phyloP scores from a whole-genome alignment of 352 stramenopile species.

The Pythium chondricola region DNA sequence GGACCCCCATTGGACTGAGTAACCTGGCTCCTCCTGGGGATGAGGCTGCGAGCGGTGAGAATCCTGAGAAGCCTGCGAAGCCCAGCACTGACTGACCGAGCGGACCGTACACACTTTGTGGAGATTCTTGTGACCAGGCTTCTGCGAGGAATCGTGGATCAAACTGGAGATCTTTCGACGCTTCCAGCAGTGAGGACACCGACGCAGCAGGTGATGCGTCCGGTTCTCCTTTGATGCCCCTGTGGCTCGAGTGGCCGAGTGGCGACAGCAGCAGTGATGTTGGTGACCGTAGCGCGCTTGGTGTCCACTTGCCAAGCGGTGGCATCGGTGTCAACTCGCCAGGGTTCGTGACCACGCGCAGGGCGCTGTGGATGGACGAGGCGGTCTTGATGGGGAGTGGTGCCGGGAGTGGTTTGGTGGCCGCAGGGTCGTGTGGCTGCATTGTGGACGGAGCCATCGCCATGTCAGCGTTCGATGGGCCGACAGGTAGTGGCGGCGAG shows the following conservation, averaged over 20 bases:
- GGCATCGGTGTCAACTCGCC: slow-evolving; percentile 9
- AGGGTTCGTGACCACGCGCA: slow-evolving; percentile 17
- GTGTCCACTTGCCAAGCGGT: slow-evolving; percentile 12
- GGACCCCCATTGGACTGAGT: slow-evolving; percentile 32
- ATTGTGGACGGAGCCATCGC: too few relatives aligned
- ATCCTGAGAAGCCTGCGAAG: slow-evolving; percentile 24
- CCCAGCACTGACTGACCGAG: slow-evolving; percentile 23
- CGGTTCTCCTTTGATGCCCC: background rate
- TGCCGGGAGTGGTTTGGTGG: too few relatives aligned
- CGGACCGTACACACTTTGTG: slow-evolving; percentile 50
- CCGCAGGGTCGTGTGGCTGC: too few relatives aligned
- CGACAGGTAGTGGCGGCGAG: too few relatives aligned
- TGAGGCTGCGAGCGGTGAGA: slow-evolving; percentile 14
- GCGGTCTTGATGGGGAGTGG: background rate
- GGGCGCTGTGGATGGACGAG: slow-evolving; percentile 12
- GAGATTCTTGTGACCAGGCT: slow-evolving; percentile 31
- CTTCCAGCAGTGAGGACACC: too few relatives aligned
- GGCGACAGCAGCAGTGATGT: slow-evolving; percentile 16
- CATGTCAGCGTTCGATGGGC: too few relatives aligned
- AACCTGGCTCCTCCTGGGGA: slow-evolving; percentile 11
- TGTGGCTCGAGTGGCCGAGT: slow-evolving; percentile 2
- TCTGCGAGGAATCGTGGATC: slow-evolving; percentile 41
- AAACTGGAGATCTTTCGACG: slow-evolving; percentile 40
- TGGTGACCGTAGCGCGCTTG: slow-evolving; percentile 12
- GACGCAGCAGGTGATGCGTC: background rate